Evolutionary conservation across 2,329 filamentous ascomycete species (phyloP).

Genomic region (Cordyceps fumosorosea): DNA sequence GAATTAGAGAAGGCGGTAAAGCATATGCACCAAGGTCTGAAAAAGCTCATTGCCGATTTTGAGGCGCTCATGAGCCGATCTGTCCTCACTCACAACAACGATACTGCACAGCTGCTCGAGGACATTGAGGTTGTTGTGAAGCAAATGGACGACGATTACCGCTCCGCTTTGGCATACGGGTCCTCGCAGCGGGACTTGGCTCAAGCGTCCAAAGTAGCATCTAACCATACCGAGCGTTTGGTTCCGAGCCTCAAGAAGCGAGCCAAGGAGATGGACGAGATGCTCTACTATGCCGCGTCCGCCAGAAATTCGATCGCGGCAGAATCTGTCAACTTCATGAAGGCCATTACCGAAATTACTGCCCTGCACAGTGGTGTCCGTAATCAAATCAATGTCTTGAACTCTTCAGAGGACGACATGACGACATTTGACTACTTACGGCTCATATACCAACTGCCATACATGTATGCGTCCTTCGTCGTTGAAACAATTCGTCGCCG

Average conservation of each 20-base stretch:
- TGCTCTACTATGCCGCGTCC: conserved; percentile 53
- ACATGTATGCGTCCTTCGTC: conserved; percentile 83
- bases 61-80: conserved; percentile 51
- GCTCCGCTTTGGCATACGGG: conserved; percentile 64
- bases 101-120: conserved; percentile 63
- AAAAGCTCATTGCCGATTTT: conserved; percentile 56
- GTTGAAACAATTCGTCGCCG: conserved; percentile 78
- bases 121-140: conserved; percentile 82
- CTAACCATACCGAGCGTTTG: conserved; percentile 55
- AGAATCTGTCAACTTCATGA: conserved; percentile 69
- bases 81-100: conserved; percentile 50
- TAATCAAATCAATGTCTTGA: conserved; percentile 62
- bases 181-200: conserved; percentile 54
- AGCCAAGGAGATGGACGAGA: conserved; percentile 53
- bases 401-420: conserved; percentile 67
- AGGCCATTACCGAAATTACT: conserved; percentile 73
- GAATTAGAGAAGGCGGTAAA: conserved; percentile 55
- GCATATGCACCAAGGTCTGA: conserved; percentile 55
- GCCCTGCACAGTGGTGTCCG: conserved; percentile 67
- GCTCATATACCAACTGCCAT: conserved; percentile 74
- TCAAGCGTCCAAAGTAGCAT: conserved; percentile 58
- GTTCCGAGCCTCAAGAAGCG: conserved; percentile 52
- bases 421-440: conserved; percentile 76
- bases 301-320: conserved; percentile 62
- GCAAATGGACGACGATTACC: conserved; percentile 82